A percentile compares a stretch with the other conserved stretches of the same genome.
These are phyloP conservation scores for Cryphonectria naterciae DNA, from an alignment of 2,329 filamentous ascomycete genomes.

Conservation along the genomic window DNA sequence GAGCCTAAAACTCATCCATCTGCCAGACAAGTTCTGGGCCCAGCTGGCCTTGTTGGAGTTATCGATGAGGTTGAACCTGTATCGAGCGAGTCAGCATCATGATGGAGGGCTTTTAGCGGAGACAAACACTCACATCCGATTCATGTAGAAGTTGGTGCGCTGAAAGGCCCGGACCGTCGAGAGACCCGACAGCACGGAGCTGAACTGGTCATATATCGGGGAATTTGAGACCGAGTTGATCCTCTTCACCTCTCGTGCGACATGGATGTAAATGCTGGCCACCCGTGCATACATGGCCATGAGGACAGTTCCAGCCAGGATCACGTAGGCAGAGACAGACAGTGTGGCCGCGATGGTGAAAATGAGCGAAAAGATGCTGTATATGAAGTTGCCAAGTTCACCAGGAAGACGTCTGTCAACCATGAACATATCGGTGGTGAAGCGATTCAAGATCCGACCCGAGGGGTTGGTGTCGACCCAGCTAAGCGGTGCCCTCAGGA, in stretches of 20 bases:
- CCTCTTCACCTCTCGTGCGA: constrained; percentile 45
- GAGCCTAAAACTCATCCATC: constrained; percentile 46
- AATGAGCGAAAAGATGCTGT: constrained; percentile 37
- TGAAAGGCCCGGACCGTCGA: constrained; percentile 47
- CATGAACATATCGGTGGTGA: constrained; percentile 44
- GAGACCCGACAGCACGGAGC: constrained; percentile 44
- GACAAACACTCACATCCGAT: constrained; percentile 35
- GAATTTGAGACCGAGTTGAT: constrained; percentile 47
- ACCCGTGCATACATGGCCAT: constrained; percentile 41
- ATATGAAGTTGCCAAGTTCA: constrained; percentile 38
- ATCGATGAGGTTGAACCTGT: constrained; percentile 39
- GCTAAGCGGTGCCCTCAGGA: constrained; percentile 45
- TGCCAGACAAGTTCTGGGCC: constrained; percentile 38
- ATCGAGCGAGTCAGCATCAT: not conserved
- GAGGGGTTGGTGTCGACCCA: constrained; percentile 47
- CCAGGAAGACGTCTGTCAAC: constrained; percentile 42
- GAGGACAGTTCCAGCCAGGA: constrained; percentile 43
- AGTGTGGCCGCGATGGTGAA: constrained; percentile 43
- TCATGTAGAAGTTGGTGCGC: constrained; percentile 42
- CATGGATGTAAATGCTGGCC: constrained; percentile 42
- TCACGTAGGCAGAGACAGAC: constrained; percentile 41
- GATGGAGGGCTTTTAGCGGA: not conserved
- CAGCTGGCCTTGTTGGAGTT: constrained; percentile 39
- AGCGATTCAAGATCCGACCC: constrained; percentile 49
- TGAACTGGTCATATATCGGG: constrained; percentile 49